Evolutionary conservation across 73 alveolate species (phyloP).

Genomic region (Tetrahymena borealis): DNA sequence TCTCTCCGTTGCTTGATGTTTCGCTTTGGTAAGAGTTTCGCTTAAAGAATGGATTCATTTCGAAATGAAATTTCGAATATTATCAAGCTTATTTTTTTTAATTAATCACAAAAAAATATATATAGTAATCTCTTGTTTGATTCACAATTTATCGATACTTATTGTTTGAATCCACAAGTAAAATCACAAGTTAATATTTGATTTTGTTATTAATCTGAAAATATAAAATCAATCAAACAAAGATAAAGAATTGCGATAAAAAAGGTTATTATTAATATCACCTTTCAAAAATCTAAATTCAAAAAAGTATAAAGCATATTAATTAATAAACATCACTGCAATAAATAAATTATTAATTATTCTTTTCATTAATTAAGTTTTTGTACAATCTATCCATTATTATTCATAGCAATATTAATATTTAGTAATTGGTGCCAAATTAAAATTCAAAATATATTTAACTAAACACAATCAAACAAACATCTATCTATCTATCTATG

Average conservation of each 20-base stretch:
- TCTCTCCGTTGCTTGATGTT: not conserved
- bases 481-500: no score
- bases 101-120: not conserved
- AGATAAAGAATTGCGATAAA: not conserved
- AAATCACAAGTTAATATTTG: not conserved
- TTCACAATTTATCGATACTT: not conserved
- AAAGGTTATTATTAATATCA: not conserved
- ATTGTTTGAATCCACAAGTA: not conserved
- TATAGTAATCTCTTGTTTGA: not conserved
- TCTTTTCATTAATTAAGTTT: not conserved
- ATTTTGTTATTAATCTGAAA: not conserved
- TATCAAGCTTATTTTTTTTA: not conserved
- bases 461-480: no score
- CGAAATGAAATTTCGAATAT: not conserved
- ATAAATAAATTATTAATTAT: not conserved
- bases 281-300: not conserved
- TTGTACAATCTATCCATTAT: not conserved
- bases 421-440: constrained; percentile 3
- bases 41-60: not conserved
- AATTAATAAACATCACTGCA: not conserved
- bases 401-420: no score
- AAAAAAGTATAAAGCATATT: not conserved
- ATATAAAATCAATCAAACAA: not conserved
- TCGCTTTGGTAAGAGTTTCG: not conserved
- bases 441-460: not conserved